These are phyloP conservation scores for Diaporthe nobilis DNA, from an alignment of 2,329 filamentous ascomycete species.

Conservation along the genomic window DNA sequence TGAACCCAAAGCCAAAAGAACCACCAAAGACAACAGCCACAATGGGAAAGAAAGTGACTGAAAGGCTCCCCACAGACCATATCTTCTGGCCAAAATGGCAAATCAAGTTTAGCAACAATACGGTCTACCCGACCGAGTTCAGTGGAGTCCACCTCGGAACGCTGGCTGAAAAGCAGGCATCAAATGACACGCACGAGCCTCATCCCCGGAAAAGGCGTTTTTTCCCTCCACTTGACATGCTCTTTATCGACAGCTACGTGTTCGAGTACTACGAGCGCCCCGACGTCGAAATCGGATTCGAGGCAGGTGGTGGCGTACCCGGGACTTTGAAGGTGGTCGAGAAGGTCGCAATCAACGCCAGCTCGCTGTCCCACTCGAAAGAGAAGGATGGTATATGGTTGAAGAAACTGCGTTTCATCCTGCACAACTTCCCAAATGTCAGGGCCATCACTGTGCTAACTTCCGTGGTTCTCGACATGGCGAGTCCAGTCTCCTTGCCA, in stretches of 20 bases:
- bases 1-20: background rate
- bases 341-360: constrained; percentile 36
- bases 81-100: constrained; percentile 37
- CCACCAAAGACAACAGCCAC: background rate
- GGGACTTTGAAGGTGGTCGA: background rate
- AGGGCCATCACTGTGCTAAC: constrained; percentile 24
- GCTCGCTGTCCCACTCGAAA: constrained; percentile 10
- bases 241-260: constrained; percentile 37
- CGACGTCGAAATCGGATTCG: constrained; percentile 12
- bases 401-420: constrained; percentile 37
- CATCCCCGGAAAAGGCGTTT: background rate
- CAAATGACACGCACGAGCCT: background rate
- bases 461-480: constrained; percentile 13
- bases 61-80: background rate
- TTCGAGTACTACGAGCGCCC: constrained; percentile 35
- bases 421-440: constrained; percentile 20
- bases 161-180: background rate
- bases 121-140: background rate
- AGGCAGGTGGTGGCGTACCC: background rate
- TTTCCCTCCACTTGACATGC: constrained; percentile 22
- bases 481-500: background rate
- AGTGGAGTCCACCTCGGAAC: constrained; percentile 1
- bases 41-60: background rate
- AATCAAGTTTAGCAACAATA: constrained; percentile 8
- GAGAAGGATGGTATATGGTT: constrained; percentile 35